phyloP scores from a whole-genome alignment of 2,329 filamentous ascomycete genomes.

The Pleoardoris graminearum region DNA sequence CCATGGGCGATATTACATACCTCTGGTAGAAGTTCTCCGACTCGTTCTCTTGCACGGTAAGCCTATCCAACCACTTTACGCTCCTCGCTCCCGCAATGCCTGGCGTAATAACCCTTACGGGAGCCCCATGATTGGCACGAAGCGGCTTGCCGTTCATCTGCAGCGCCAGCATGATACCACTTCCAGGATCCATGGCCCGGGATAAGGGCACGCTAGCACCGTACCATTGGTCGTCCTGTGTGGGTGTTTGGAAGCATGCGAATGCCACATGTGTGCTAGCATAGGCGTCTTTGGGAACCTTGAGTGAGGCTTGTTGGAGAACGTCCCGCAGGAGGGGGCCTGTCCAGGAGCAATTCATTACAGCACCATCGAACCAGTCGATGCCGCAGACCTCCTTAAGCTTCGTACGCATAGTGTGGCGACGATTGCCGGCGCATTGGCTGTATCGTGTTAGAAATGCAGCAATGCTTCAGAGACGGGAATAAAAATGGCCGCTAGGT shows the following conservation, averaged over 20 bases:
- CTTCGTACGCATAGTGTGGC: conserved; percentile 63
- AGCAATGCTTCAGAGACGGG: not conserved
- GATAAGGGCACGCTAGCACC: conserved; percentile 56
- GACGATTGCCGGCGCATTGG: conserved; percentile 63
- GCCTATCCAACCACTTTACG: conserved; percentile 61
- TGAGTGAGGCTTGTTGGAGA: conserved; percentile 52
- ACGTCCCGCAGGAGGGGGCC: conserved; percentile 57
- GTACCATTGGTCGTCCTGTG: conserved; percentile 63
- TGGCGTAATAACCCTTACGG: conserved; percentile 57
- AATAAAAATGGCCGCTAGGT: too few species aligned
- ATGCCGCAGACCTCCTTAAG: conserved; percentile 63
- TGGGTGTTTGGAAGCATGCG: conserved; percentile 56
- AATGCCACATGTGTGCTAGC: conserved; percentile 58
- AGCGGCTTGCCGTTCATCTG: conserved; percentile 57
- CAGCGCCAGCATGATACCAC: conserved; percentile 29
- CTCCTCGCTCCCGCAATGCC: conserved; percentile 58
- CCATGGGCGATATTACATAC: too few species aligned
- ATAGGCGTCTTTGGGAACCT: conserved; percentile 32
- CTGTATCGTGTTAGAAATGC: not conserved
- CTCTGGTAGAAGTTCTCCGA: conserved; percentile 61
- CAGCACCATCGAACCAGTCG: conserved; percentile 63
- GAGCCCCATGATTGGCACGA: conserved; percentile 55
- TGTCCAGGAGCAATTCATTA: conserved; percentile 64
- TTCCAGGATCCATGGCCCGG: conserved; percentile 23
- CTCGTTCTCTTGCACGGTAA: conserved; percentile 56